phyloP scores from a whole-genome alignment of 2,329 filamentous ascomycete genomes.

The Tolypocladium album region DNA sequence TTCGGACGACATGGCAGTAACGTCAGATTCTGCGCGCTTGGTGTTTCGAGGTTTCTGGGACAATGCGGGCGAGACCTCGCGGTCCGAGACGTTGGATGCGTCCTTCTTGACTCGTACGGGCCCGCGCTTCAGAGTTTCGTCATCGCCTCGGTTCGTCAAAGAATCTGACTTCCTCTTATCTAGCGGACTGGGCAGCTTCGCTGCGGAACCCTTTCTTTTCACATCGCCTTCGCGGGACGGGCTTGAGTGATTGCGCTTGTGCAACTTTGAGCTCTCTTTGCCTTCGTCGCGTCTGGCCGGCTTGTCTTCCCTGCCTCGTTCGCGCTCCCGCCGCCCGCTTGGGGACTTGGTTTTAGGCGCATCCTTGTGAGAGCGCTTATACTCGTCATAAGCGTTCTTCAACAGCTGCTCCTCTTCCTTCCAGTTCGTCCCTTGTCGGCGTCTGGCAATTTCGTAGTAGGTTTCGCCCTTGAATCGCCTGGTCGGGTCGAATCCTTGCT shows the following conservation, averaged over 20 bases:
- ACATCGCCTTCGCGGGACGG: constrained; percentile 33
- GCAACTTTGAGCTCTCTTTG: constrained; percentile 30
- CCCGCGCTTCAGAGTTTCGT: constrained; percentile 38
- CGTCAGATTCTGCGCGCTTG: constrained; percentile 44
- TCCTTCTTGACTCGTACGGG: constrained; percentile 46
- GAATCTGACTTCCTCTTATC: constrained; percentile 38
- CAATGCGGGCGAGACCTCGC: constrained; percentile 38
- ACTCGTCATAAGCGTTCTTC: constrained; percentile 62
- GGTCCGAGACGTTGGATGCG: constrained; percentile 38
- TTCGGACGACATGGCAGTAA: constrained; percentile 40
- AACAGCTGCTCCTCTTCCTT: constrained; percentile 76
- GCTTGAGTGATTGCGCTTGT: constrained; percentile 38
- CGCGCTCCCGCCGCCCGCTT: constrained; percentile 24
- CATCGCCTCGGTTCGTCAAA: constrained; percentile 31
- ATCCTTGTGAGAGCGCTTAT: constrained; percentile 41
- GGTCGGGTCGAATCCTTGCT: constrained; percentile 73
- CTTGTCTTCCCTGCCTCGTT: constrained; percentile 31
- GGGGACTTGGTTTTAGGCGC: constrained; percentile 40
- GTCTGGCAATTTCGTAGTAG: constrained; percentile 79
- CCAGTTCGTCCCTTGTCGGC: constrained; percentile 79
- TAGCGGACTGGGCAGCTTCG: constrained; percentile 31
- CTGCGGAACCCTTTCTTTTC: constrained; percentile 29
- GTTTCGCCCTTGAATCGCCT: constrained; percentile 64
- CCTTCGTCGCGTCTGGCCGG: constrained; percentile 30
- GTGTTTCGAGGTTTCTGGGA: constrained; percentile 38